Conservation (phyloP, 2,329 filamentous ascomycete species). For the Lasiodiplodia citricola region DNA sequence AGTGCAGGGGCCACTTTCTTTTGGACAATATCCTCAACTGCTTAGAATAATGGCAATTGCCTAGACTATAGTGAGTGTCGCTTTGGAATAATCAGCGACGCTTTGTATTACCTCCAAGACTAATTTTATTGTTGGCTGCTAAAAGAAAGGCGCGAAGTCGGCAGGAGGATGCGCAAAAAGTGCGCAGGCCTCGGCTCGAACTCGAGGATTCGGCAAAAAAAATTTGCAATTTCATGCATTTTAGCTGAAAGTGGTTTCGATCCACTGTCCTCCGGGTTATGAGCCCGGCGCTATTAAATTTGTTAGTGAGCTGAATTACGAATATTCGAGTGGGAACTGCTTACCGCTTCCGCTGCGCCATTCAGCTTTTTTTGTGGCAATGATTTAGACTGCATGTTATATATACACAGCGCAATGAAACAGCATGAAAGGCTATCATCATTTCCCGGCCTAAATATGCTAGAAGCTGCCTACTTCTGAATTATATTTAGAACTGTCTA, state of each 20-base stretch:
- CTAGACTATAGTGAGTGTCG: background rate
- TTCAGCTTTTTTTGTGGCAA: conserved; percentile 16
- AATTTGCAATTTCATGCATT: background rate
- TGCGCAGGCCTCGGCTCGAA: conserved; percentile 19
- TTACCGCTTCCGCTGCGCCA: conserved; percentile 29
- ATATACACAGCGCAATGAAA: background rate
- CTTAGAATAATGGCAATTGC: background rate
- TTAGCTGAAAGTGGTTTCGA: conserved; percentile 35
- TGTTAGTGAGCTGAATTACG: background rate
- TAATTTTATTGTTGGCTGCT: background rate
- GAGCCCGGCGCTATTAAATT: conserved; percentile 33
- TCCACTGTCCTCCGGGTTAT: conserved; percentile 41
- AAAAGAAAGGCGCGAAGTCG: background rate
- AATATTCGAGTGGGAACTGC: background rate
- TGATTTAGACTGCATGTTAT: fast-evolving
- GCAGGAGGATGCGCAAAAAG: background rate
- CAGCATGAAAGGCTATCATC: background rate
- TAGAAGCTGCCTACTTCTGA: too few species aligned
- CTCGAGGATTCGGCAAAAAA: background rate
- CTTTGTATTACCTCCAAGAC: background rate
- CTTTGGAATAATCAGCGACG: background rate
- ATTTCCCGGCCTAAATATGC: background rate
- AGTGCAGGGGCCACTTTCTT: background rate
- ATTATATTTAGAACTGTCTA: too few species aligned
- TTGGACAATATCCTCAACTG: background rate